phyloP scores from a whole-genome alignment of 129 eudicot species.

The Tanacetum coccineum region DNA sequence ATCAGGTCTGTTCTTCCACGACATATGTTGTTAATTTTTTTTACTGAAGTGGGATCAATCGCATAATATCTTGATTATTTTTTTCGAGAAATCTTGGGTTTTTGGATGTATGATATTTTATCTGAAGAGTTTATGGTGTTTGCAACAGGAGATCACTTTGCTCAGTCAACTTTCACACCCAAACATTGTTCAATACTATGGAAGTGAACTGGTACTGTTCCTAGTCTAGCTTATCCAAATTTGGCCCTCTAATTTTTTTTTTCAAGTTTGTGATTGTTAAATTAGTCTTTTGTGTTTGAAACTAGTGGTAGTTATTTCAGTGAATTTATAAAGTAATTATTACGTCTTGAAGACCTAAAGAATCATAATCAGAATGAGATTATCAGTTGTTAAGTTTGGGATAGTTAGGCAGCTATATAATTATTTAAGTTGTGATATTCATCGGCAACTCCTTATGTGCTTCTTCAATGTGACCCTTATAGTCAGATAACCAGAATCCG shows the following conservation, averaged over 20 bases:
- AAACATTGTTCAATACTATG: conserved; percentile 85
- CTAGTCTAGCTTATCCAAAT: background rate
- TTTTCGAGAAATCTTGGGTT: background rate
- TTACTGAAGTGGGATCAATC: background rate
- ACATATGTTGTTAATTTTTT: background rate
- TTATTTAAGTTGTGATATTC: too few relatives aligned
- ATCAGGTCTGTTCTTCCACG: conserved; percentile 52
- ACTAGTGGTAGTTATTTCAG: background rate
- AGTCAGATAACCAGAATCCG: too few relatives aligned
- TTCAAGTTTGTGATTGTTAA: background rate
- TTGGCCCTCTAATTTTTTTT: background rate
- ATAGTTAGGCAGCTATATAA: too few relatives aligned
- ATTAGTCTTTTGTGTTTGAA: background rate
- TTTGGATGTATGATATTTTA: background rate
- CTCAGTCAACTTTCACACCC: conserved; percentile 83
- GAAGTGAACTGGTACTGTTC: conserved; percentile 82
- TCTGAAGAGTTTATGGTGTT: conserved; percentile 11
- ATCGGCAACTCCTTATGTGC: too few relatives aligned
- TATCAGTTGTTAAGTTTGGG: background rate
- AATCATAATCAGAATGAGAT: background rate
- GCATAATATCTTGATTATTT: background rate
- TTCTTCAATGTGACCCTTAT: too few relatives aligned
- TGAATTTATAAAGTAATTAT: background rate
- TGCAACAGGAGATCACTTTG: conserved; percentile 74
- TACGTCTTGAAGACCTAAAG: background rate